Conservation (phyloP, 2,329 filamentous ascomycete species). For the Gremmenia infestans region DNA sequence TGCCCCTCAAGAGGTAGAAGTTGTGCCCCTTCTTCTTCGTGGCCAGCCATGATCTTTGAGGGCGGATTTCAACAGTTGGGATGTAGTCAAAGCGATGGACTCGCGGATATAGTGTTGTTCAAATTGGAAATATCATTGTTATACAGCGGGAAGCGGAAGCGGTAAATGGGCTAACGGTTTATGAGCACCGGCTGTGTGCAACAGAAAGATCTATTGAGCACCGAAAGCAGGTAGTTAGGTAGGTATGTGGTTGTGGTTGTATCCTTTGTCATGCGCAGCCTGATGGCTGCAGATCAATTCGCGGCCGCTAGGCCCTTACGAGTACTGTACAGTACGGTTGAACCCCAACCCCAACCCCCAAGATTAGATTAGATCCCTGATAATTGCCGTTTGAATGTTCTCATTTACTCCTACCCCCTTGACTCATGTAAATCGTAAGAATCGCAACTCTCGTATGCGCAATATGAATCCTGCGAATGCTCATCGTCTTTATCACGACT, state of each 20-base stretch:
- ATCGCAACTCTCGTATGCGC: too few relatives aligned
- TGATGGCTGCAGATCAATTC: neutral
- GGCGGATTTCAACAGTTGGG: slow-evolving; percentile 18
- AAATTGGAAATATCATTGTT: neutral
- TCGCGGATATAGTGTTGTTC: slow-evolving; percentile 2
- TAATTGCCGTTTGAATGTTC: too few relatives aligned
- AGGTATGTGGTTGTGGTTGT: neutral
- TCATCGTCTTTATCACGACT: too few relatives aligned
- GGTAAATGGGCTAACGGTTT: neutral
- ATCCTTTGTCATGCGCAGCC: neutral
- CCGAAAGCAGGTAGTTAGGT: neutral
- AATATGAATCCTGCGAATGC: too few relatives aligned
- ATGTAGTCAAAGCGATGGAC: slow-evolving; percentile 14
- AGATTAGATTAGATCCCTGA: too few relatives aligned
- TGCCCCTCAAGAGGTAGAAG: slow-evolving; percentile 23
- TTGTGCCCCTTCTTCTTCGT: slow-evolving; percentile 25
- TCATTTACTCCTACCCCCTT: too few relatives aligned
- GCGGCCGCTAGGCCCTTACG: neutral
- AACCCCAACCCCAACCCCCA: too few relatives aligned
- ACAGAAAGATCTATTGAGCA: neutral
- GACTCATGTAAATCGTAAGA: too few relatives aligned
- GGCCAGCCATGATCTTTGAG: slow-evolving; percentile 28
- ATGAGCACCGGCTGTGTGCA: neutral
- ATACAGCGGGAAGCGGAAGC: neutral
- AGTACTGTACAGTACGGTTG: too few relatives aligned